phyloP scores from a whole-genome alignment of 2,329 filamentous ascomycete species.

The Aspergillaceae sp. region DNA sequence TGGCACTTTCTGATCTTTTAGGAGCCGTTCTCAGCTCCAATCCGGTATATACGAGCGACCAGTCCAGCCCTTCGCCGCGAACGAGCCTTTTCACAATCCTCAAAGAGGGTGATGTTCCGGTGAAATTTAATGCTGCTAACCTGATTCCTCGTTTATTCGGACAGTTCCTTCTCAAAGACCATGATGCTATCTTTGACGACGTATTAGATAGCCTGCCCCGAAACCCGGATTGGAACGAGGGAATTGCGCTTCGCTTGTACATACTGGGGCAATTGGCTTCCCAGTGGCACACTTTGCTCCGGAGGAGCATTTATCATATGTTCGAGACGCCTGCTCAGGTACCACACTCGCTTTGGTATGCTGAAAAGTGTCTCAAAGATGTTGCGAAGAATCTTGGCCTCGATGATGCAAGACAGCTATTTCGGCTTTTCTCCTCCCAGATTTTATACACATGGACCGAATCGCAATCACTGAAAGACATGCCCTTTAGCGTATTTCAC shows the following conservation, averaged over 20 bases:
- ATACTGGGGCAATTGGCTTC: conserved; percentile 70
- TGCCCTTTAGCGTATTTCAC: conserved; percentile 80
- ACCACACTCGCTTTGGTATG: conserved; percentile 56
- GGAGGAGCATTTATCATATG: conserved; percentile 83
- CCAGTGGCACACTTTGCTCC: conserved; percentile 74
- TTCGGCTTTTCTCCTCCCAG: conserved; percentile 77
- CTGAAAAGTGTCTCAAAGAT: conserved; percentile 58
- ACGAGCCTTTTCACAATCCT: conserved; percentile 70
- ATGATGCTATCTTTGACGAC: conserved; percentile 78
- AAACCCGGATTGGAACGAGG: conserved; percentile 63
- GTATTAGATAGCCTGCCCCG: conserved; percentile 70
- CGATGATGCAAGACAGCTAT: conserved; percentile 59
- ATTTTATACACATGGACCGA: conserved; percentile 87
- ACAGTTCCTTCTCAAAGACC: conserved; percentile 70
- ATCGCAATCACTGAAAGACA: conserved; percentile 53
- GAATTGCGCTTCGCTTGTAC: conserved; percentile 74
- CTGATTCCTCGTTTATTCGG: conserved; percentile 67
- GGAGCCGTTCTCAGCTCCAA: conserved; percentile 59
- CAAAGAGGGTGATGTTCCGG: conserved; percentile 53
- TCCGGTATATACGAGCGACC: conserved; percentile 56
- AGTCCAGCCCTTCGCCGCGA: conserved; percentile 53
- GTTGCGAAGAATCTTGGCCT: conserved; percentile 61
- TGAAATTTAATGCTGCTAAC: conserved; percentile 68
- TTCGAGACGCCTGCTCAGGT: conserved; percentile 82
- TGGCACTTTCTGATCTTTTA: conserved; percentile 59